Evolutionary conservation across 352 stramenopile genomes (phyloP).

Genomic region (Globisporangium spinosum): DNA sequence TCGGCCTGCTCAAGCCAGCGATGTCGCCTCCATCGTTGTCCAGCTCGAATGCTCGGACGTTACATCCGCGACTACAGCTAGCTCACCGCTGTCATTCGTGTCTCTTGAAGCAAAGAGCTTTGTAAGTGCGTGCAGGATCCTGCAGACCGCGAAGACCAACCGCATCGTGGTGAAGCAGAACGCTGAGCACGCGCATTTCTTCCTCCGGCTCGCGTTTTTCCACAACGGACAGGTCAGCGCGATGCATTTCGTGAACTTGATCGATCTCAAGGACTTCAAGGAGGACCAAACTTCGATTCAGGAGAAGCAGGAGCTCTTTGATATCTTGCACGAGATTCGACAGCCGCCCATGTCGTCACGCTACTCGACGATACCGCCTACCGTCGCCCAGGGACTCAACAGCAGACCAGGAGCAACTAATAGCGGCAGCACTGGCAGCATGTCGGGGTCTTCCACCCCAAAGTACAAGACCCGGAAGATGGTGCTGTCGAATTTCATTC

Average conservation of each 20-base stretch:
- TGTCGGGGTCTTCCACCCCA: background rate
- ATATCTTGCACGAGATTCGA: slow-evolving; percentile 48
- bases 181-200: slow-evolving; percentile 61
- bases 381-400: background rate
- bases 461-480: slow-evolving; percentile 23
- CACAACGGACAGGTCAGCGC: slow-evolving; percentile 57
- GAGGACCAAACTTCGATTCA: slow-evolving; percentile 37
- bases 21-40: background rate
- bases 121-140: slow-evolving; percentile 38
- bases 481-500: slow-evolving; percentile 57
- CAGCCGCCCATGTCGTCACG: slow-evolving; percentile 19
- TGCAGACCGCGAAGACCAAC: slow-evolving; percentile 72
- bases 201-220: slow-evolving; percentile 65
- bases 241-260: slow-evolving; percentile 57
- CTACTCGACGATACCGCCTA: slow-evolving; percentile 5
- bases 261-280: slow-evolving; percentile 60
- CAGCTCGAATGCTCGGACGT: background rate
- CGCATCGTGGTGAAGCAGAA: slow-evolving; percentile 68
- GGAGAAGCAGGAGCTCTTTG: slow-evolving; percentile 62
- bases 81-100: slow-evolving; percentile 37
- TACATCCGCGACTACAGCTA: background rate
- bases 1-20: slow-evolving; percentile 46
- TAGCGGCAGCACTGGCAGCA: background rate
- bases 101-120: slow-evolving; percentile 50
- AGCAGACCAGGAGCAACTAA: background rate